A percentile compares a stretch with the other conserved stretches of the same genome.
These are phyloP conservation scores for Tulasnella sp. DNA, from an alignment of 768 basidiomycete species.

Conservation along the genomic window DNA sequence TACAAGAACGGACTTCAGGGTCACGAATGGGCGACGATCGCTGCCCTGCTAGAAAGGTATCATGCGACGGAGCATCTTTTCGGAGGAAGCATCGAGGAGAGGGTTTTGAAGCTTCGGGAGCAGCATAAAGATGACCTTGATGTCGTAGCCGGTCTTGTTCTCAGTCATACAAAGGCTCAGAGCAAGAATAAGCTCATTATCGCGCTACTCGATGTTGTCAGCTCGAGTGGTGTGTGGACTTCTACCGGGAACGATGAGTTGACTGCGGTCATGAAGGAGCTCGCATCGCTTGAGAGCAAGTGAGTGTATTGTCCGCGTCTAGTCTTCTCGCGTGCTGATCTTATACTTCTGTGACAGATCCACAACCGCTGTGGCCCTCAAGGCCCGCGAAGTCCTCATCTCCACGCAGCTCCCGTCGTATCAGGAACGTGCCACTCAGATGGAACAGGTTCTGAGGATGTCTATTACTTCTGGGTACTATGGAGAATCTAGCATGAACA, in stretches of 20 bases:
- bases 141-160: conserved; percentile 70
- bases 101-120: conserved; percentile 81
- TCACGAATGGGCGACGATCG: conserved; percentile 73
- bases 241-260: conserved; percentile 64
- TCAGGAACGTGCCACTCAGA: conserved; percentile 86
- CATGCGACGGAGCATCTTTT: conserved; percentile 85
- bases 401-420: conserved; percentile 94
- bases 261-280: conserved; percentile 63
- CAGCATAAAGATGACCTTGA: conserved; percentile 89
- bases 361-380: conserved; percentile 83
- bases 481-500: conserved; percentile 62
- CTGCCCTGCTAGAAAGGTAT: conserved; percentile 66
- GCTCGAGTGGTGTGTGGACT: conserved; percentile 63
- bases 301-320: conserved; percentile 36
- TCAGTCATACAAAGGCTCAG: conserved; percentile 93
- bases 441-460: conserved; percentile 85
- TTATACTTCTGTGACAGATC: conserved; percentile 42
- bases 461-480: conserved; percentile 83
- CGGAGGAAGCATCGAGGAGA: conserved; percentile 86
- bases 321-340: background rate
- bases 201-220: conserved; percentile 80
- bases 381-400: conserved; percentile 95
- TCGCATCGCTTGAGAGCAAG: conserved; percentile 86
- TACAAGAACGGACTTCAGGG: conserved; percentile 76
- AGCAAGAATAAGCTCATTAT: conserved; percentile 85